Base-by-base conservation (phyloP, 169 alveolate genomes). In the Nephromyces sp. region DNA sequence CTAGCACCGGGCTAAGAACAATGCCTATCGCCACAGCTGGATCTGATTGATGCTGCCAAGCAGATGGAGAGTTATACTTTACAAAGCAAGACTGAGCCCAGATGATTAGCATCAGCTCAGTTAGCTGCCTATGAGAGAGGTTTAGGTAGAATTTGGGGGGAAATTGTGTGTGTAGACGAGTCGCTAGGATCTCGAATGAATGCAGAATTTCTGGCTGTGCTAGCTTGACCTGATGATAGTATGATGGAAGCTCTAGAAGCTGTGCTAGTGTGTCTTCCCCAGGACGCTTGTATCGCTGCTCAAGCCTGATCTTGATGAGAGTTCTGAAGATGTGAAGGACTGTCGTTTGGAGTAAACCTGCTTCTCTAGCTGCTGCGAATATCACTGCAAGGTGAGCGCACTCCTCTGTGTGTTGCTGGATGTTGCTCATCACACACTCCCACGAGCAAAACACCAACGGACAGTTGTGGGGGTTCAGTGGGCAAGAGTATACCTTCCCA, bases 391-490 rank as follows among this genome's bases (percentile, higher is more conserved):
- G 35, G 57, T 72, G 67, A 3, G 65, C 81, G 63, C 96, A 91
- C 67, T 91, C 96, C n/a, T 77, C 70, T n/a, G 85, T 77, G 75
- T 91, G 96, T 3, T 88, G 73, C 25, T 90, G 83, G 33, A 86
- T 86, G 70, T 90, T 87, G 32, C 77, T 66, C 75, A 89, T 78
- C 71, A 90, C 84, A 32, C 96, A 91, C 22, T 87, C 86, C 87
- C 88, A 87, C 28, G 92, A 86, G 53, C 96, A 91, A 70, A 91
- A 91, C 65, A 85, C 90, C 52, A 77, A 82, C 33, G 89, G 86
- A 43, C 96, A 91, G 5, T 90, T 84, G 66, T 88, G 79, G 34
- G 96, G 96, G 68, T 87, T 83, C 1, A 75, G 70, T 0, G 96
- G 92, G 64, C 96, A 91, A 0, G 93, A 76, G 51, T 84, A 77